Evolutionary conservation across 345 rosid species (phyloP).

Genomic region (thale cress (Arabidopsis thaliana)): DNA sequence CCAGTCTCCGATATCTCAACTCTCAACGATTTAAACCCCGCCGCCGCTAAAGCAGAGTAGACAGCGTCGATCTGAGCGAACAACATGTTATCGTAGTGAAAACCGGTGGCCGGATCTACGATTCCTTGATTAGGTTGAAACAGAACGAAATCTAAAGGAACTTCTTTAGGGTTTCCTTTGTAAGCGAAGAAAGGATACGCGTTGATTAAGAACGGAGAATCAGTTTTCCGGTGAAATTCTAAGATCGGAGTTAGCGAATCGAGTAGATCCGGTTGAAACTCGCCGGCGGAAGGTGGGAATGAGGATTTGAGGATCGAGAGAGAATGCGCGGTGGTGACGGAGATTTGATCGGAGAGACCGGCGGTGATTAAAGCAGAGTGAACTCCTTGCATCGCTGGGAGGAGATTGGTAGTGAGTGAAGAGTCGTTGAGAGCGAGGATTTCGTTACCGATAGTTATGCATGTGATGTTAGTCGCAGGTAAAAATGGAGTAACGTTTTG

Average conservation of each 20-base stretch:
- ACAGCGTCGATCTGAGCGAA: constrained; percentile 94
- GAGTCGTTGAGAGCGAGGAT: constrained; percentile 76
- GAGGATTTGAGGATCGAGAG: constrained; percentile 70
- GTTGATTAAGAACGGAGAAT: constrained; percentile 81
- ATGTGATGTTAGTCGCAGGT: constrained; percentile 84
- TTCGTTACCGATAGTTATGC: constrained; percentile 90
- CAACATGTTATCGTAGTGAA: constrained; percentile 88
- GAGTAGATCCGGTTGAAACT: constrained; percentile 68
- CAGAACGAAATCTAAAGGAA: constrained; percentile 75
- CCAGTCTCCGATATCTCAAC: constrained; percentile 94
- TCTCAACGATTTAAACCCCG: constrained; percentile 66
- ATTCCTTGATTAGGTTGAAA: constrained; percentile 77
- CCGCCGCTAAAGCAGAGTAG: constrained; percentile 64
- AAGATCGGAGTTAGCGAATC: constrained; percentile 58
- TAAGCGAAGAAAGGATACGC: constrained; percentile 97
- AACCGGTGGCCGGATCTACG: constrained; percentile 66
- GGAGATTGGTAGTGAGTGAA: constrained; percentile 56
- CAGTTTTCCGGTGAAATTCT: constrained; percentile 67
- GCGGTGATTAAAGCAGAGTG: constrained; percentile 71
- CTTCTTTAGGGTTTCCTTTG: constrained; percentile 76
- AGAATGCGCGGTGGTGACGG: constrained; percentile 85
- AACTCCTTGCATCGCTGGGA: constrained; percentile 84
- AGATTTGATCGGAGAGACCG: constrained; percentile 66
- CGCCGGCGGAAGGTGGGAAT: constrained; percentile 88
- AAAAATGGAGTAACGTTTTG: constrained; percentile 68